Base-by-base conservation (phyloP, 768 basidiomycete species). In the Mycena olivaceomarginata region DNA sequence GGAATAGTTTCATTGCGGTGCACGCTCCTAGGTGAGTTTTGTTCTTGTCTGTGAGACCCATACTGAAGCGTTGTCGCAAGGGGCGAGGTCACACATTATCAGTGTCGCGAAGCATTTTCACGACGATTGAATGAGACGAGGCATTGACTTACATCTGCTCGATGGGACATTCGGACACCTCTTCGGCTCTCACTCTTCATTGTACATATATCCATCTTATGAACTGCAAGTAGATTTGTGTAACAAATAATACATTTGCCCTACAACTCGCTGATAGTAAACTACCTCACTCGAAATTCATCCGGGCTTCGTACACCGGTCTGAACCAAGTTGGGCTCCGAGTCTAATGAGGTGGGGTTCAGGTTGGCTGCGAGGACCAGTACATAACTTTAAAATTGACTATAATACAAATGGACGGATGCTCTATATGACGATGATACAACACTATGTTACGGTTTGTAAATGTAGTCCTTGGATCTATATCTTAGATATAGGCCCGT, bases 21-120 rank as follows among this genome's bases (percentile, higher is more conserved):
- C 98, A 99, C 88, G 89, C 94, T 10, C 98, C 98, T 53, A 90
- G 92, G 96, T 95, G 80, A 82, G 93, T 80, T 71, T 41, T 74
- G 72, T 78, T 57, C 31, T 12, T 59, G 5, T 51, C 59, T n/a
- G 15, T 71, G 4, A 59, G 43, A 40, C 25, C 22, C 22, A 15
- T 46, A 63, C 22, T 59, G 41, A 41, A 56, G 10, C n/a, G 41
- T 45, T 5, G 8, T 37, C 69, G 18, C n/a, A 56, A 98, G 97
- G 65, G 98, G 98, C 11, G 97, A 98, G 85, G 98, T 98, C 3
- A 99, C 97, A 0, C 98, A 99, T 85, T 97, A 98, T 84, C 96
- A 98, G 77, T 99, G 98, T 83, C 94, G 97, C 39, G 98, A 98
- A 82, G 89, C 90, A 0, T 98, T 97, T 82, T 88, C 95, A 12